Evolutionary conservation across 1,284 basidiomycete species (phyloP), one percentile per base, ranked within the genome.

Genomic region (Irpex rosettiformis): DNA sequence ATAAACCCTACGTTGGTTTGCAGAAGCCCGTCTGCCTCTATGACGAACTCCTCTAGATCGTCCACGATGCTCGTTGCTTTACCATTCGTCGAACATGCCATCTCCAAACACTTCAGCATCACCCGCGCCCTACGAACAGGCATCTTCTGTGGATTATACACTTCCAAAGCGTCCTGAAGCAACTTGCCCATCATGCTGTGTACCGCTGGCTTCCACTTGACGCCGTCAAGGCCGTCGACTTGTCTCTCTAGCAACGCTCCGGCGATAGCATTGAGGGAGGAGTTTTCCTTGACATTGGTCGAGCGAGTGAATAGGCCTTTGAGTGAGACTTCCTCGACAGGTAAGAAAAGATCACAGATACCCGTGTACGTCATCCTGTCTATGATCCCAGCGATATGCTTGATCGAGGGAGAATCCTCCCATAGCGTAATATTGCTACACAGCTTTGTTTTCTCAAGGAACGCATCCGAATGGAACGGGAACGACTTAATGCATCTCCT

Each of bases 291-390:
- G 4, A 22, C 43, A 5, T 47, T 55, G 13, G 62, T 16, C 30
- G 22, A 8, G 48, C 27, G 48, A 10, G 16, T 25, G n/a, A 60
- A 61, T 55, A 61, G 61, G 1, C 61, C 67, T 16, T 65, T 69
- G 5, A 86, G 69, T 0, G 84, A 84, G 3, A 88, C 71, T 13
- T 77, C 71, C 3, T 69, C 65, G 0, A 82, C 73, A 5, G 74
- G 62, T 45, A 85, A 71, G 42, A 87, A 73, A 3, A 91, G 77
- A 28, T 91, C 89, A 65, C 79, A 86, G 1, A 80, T 73, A 4
- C 82, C 84, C 24, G 88, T 75, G 59, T 85, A 86, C 0, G 89
- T 88, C 21, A 85, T 72, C 22, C 85, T 74, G 61, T 91, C 88
- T 11, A 92, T 65, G 30, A 89, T 77, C 3, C 72, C 69, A 0